Percentiles rank a stretch among this genome's conserved stretches.
phyloP scores from a whole-genome alignment of 345 rosid genomes.

The Gossypium thurberi region DNA sequence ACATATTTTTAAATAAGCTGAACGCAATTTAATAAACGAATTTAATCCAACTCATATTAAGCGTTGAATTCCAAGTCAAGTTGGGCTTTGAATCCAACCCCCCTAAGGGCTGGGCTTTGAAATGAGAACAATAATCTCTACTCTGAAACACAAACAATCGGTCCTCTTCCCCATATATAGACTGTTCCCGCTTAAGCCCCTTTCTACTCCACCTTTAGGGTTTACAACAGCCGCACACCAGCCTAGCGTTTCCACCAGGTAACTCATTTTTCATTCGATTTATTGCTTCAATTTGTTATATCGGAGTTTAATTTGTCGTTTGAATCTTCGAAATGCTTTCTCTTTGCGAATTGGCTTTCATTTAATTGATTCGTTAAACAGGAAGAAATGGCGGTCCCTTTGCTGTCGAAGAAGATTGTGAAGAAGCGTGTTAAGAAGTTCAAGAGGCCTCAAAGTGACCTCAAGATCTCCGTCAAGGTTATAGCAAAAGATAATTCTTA shows the following conservation, averaged over 20 bases:
- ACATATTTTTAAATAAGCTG: too few species aligned
- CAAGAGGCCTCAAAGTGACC: slow-evolving; percentile 61
- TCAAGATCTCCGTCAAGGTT: slow-evolving; percentile 47
- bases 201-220: not conserved
- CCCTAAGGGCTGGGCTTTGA: not conserved
- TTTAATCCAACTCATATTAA: too few species aligned
- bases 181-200: not conserved
- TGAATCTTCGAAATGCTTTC: not conserved
- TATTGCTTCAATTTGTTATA: not conserved
- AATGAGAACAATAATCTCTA: not conserved
- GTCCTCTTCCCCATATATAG: not conserved
- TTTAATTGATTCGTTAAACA: not conserved
- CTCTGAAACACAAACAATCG: not conserved
- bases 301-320: not conserved
- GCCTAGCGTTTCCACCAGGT: slow-evolving; percentile 13
- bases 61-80: too few species aligned
- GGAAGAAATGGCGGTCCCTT: slow-evolving; percentile 56
- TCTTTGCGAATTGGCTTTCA: not conserved
- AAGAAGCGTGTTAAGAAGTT: slow-evolving; percentile 67
- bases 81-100: too few species aligned
- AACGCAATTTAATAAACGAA: too few species aligned
- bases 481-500: not conserved
- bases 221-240: slow-evolving; percentile 15
- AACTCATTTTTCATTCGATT: too few species aligned
- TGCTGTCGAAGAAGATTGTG: slow-evolving; percentile 51